Percentiles rank a stretch among this genome's conserved stretches.
Conservation (phyloP, 164 flowering plant genomes). For the Vitis rupestris region DNA sequence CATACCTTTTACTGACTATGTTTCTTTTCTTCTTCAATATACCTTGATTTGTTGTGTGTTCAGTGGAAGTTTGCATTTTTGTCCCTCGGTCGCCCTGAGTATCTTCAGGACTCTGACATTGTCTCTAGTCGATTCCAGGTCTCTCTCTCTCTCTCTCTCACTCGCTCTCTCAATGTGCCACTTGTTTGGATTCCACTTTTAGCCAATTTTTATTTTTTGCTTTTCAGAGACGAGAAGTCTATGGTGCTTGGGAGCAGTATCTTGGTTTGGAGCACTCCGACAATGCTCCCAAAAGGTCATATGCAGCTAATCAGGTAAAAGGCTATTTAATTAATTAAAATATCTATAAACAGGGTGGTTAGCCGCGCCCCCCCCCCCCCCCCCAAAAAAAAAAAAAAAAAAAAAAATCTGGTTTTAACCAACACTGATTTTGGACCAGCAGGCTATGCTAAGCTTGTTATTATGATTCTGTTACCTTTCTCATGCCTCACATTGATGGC, state of each 20-base stretch:
- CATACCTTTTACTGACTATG: not conserved
- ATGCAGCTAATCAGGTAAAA: constrained; percentile 63
- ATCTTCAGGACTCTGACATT: constrained; percentile 69
- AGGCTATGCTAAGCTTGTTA: not conserved
- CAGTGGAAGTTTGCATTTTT: constrained; percentile 92
- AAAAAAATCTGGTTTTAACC: too few species aligned
- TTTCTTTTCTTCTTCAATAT: not conserved
- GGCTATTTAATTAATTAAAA: not conserved
- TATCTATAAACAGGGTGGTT: not conserved
- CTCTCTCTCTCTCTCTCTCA: constrained; percentile 1
- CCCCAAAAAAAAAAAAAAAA: too few species aligned
- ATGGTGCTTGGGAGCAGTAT: constrained; percentile 95
- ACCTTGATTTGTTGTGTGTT: constrained; percentile 1
- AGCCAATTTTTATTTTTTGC: not conserved
- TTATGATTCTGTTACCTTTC: not conserved
- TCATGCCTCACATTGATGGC: not conserved
- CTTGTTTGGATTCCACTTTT: not conserved
- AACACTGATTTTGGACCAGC: not conserved
- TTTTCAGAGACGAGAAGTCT: constrained; percentile 69
- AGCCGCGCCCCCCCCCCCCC: too few species aligned
- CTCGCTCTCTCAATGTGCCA: not conserved
- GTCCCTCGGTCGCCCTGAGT: constrained; percentile 83
- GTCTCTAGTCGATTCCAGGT: constrained; percentile 81
- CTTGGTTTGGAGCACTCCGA: constrained; percentile 87
- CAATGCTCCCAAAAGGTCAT: constrained; percentile 64